Base-by-base conservation (phyloP, 2,329 filamentous ascomycete species). In the Clonostachys chloroleuca region DNA sequence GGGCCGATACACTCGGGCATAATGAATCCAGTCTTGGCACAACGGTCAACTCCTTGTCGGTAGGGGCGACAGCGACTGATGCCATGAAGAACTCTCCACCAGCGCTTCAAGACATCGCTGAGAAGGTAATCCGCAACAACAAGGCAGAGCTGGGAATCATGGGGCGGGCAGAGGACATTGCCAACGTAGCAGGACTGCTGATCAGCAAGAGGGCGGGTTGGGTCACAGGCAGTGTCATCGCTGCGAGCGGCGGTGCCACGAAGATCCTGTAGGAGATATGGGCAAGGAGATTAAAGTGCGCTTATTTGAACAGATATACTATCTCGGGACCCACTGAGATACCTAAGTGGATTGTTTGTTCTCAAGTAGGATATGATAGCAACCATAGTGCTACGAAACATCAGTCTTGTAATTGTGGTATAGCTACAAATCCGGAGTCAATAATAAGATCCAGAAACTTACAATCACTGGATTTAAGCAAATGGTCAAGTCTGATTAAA, bases 21-120 rank as follows among this genome's bases (percentile, higher is more conserved):
- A 64, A 59, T 8, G 63, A 66, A 4, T 59, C 63, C 6, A 67
- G 65, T 60, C 49, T 56, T 5, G 64, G 64, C 1, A 67, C 64
- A 1, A 67, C 63, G 0, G 64, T 61, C 6, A 67, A 67, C 42
- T 52, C 63, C 1, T 59, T 67, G 1, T 58, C 56, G 0, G 61
- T 56, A 1, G 64, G 64, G 0, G 45, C 62, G 17, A 67, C 64
- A 0, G 47, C 64, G 43, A 68, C 65, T 0, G 64, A 66, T 4
- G 58, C 62, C 6, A 58, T 67, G 0, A 56, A 64, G 42, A 47
- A 62, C 24, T 65, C 59, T 30, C 60, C 58, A 1, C 56, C 62
- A 0, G 64, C 65, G 56, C 24, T 24, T 24, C 24, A 24, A 24
- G 24, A 24, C 24, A 24, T 24, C 8, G 24, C 24, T 24, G 24